phyloP scores from a whole-genome alignment of 2,329 filamentous ascomycete species.

The Ophiostoma sp. region DNA sequence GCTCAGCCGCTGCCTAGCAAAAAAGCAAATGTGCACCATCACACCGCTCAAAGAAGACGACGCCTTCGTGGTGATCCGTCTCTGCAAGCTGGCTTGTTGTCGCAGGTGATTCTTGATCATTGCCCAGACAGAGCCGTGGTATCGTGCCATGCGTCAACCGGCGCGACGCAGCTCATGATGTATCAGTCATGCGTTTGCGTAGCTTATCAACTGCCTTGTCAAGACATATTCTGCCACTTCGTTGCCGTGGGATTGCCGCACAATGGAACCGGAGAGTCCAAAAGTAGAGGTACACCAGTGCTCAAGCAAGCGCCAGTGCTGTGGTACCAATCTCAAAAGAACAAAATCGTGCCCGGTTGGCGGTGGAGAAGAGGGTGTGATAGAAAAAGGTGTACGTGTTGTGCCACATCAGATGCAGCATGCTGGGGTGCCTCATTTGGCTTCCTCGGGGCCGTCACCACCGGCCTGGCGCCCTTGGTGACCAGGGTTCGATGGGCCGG shows the following conservation, averaged over 20 bases:
- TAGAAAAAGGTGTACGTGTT: neutral
- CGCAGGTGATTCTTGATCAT: neutral
- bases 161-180: neutral
- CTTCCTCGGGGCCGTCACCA: neutral
- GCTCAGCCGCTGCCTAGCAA: too few species aligned
- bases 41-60: too few species aligned
- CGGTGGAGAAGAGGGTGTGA: neutral
- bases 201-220: neutral
- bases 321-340: constrained; percentile 7
- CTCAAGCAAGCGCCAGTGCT: neutral
- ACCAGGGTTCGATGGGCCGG: too few species aligned
- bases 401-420: neutral
- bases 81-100: neutral
- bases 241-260: neutral
- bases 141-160: neutral
- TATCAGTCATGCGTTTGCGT: neutral
- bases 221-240: neutral
- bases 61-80: too few species aligned
- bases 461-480: neutral
- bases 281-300: neutral
- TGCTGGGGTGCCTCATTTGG: constrained; percentile 11
- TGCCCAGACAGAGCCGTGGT: too few species aligned
- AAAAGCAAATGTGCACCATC: too few species aligned
- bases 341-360: constrained; percentile 3
- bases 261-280: neutral